Percentiles rank a stretch among this genome's conserved stretches.
Conservation (phyloP, 2,329 filamentous ascomycete species). For the Fusarium sulawesiense region DNA sequence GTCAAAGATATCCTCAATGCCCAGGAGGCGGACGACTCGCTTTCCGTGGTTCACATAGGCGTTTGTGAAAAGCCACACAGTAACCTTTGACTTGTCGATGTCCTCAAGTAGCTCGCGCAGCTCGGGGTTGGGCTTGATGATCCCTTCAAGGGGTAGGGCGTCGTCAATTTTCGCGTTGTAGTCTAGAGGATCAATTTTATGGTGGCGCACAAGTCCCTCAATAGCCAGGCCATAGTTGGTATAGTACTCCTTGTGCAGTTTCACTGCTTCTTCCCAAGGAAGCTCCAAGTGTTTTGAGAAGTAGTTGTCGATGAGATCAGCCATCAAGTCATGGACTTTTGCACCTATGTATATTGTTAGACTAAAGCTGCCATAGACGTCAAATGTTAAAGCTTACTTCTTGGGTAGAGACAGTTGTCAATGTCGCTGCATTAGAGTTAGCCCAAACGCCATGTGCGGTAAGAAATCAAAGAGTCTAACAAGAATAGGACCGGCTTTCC, state of each 20-base stretch:
- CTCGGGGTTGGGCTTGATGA: constrained; percentile 82
- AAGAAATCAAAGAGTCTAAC: constrained; percentile 43
- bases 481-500: constrained; percentile 59
- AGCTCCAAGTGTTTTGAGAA: constrained; percentile 78
- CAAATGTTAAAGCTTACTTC: constrained; percentile 67
- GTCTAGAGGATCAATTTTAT: constrained; percentile 93
- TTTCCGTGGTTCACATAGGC: constrained; percentile 91
- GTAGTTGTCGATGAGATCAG: constrained; percentile 77
- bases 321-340: constrained; percentile 91
- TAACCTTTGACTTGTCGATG: constrained; percentile 85
- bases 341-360: constrained; percentile 61
- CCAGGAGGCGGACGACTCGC: constrained; percentile 82
- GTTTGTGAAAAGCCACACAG: constrained; percentile 94
- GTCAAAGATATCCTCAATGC: constrained; percentile 89
- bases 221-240: constrained; percentile 96
- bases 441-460: neutral
- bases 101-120: constrained; percentile 82
- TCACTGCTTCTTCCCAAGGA: constrained; percentile 79
- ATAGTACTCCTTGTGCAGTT: constrained; percentile 93
- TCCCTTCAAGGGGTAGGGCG: constrained; percentile 84
- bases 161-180: constrained; percentile 97
- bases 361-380: constrained; percentile 2
- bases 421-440: constrained; percentile 78
- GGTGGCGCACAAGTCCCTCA: constrained; percentile 91
- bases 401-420: constrained; percentile 96